A percentile compares a stretch with the other conserved stretches of the same genome.
Evolutionary conservation across 1,139 yeast species (phyloP).

Genomic region (Magnusiomyces suaveolens): DNA sequence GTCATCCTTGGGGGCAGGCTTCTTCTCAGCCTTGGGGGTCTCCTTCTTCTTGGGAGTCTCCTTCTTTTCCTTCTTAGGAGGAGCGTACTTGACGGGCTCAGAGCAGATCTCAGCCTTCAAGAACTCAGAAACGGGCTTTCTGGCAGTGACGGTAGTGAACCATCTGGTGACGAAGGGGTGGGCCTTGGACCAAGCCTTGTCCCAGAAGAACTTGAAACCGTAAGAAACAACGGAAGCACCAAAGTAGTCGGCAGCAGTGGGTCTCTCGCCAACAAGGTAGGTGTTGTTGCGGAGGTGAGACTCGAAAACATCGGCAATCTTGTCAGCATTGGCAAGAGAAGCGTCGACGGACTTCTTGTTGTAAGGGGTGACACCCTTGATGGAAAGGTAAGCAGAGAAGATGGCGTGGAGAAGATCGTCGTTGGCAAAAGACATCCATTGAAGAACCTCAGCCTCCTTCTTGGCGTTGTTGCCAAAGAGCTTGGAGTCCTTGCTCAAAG

Average conservation of each 20-base stretch:
- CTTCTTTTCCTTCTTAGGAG: conserved; percentile 66
- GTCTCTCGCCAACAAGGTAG: conserved; percentile 83
- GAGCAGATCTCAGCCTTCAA: conserved; percentile 43
- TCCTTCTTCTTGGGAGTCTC: conserved; percentile 24
- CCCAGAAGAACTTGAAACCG: conserved; percentile 62
- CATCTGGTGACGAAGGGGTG: conserved; percentile 78
- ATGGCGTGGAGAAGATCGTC: conserved; percentile 49
- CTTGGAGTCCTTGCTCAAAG: conserved; percentile 27
- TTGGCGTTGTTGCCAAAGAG: conserved; percentile 56
- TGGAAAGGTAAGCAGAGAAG: conserved; percentile 36
- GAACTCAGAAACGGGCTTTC: conserved; percentile 45
- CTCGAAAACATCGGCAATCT: conserved; percentile 27
- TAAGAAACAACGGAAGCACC: conserved; percentile 51
- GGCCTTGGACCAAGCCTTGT: conserved; percentile 62
- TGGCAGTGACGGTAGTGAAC: conserved; percentile 62
- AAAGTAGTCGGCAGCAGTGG: conserved; percentile 75
- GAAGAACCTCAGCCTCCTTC: conserved; percentile 62
- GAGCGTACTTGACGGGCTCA: conserved; percentile 56
- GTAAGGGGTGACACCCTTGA: conserved; percentile 49
- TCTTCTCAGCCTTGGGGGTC: conserved; percentile 17
- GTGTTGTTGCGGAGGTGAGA: conserved; percentile 54
- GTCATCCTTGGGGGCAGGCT: conserved; percentile 5
- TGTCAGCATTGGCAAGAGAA: conserved; percentile 36
- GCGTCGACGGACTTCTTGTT: conserved; percentile 73
- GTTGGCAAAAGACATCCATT: conserved; percentile 78